Evolutionary conservation across 1,284 basidiomycete genomes (phyloP), one percentile per base, ranked within the genome.

Genomic region (Puccinia horiana): DNA sequence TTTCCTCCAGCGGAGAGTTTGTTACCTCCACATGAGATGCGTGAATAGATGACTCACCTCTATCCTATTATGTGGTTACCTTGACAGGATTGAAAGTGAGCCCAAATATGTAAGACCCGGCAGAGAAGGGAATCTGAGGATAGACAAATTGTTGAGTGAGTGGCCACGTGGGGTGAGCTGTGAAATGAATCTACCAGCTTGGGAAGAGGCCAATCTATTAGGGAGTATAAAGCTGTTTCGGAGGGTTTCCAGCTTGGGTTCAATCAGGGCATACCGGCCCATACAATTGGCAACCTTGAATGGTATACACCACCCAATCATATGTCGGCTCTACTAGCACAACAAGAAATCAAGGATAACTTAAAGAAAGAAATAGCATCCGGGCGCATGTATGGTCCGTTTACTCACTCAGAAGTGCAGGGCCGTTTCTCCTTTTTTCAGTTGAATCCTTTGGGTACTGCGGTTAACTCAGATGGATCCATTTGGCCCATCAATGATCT

Each of bases 401-500:
- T 63, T 26, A 8, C 29, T 9, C 61, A 63, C 32, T 3, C 14
- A 8, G n/a, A 63, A 23, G 26, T 63, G 14, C 14, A 29, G 8
- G 12, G 5, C 3, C 8, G 9, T 3, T 63, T 63, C 26, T 4
- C 12, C 8, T 63, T 63, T 26, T 63, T 63, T 32, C 6, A 26
- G 69, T 47, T 16, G 8, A 47, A 16, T 16, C 44, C 44, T 8
- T 16, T 47, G 8, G 44, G 44, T 8, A 47, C 69, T 1, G 69
- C 32, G 14, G 47, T 47, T 0, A 72, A 72, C 32, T 40, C 40
- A 0, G 74, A 76, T 58, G 74, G 74, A 23, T 12, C 0, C 1
- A 4, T 58, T 2, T 32, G 74, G 35, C 49, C 74, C 26, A 76
- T 76, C 29, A 56, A 56, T 37, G 52, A 76, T 58, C 52, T 76